Base-by-base conservation (phyloP, 305 asterid genomes). In the Solanum chacoense region DNA sequence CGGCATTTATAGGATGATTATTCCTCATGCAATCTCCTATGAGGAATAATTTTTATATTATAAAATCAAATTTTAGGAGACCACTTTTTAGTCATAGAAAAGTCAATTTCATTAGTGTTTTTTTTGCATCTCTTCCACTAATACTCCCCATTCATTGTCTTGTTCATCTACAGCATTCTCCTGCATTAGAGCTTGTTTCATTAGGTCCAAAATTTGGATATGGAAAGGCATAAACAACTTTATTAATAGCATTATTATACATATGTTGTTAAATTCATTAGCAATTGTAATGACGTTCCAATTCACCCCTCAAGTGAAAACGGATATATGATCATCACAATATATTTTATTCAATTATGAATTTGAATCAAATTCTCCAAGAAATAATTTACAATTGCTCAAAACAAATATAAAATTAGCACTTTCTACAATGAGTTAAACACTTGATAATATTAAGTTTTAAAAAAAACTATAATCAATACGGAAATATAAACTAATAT, bases 181-280 rank as follows among this genome's bases (percentile, higher is more conserved):
- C 22, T 55, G 24, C 1, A 55, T 45, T 5, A 2, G 22, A 45
- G 8, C 22, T 45, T 45, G 63, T 45, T 14, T 14, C 22, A 55
- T 18, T 0, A 20, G 0, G 67, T 55, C 0, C 24, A 6, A 18
- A 7, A 18, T 55, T 55, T 7, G 24, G 24, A 18, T 0, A 3
- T 55, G 67, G 9, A 55, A 55, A 55, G 67, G 67, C 24, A 55
- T 55, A 7, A 7, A 1, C 10, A 18, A 18, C 10, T 55, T 55
- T 55, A 55, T 55, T 55, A 7, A 55, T 55, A 18, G 11, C 67
- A 55, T 55, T 20, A 55, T 18, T 16, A 50, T 50, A 16, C 24
- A 7, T 55, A 20, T 18, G 1, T 55, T 55, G 67, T 55, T 55
- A 20, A 55, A 55, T 55, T 1, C 2, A 55, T 55, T 18, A 18